Conservation (phyloP, 768 basidiomycete species). For the Paxillus ammoniavirescens region DNA sequence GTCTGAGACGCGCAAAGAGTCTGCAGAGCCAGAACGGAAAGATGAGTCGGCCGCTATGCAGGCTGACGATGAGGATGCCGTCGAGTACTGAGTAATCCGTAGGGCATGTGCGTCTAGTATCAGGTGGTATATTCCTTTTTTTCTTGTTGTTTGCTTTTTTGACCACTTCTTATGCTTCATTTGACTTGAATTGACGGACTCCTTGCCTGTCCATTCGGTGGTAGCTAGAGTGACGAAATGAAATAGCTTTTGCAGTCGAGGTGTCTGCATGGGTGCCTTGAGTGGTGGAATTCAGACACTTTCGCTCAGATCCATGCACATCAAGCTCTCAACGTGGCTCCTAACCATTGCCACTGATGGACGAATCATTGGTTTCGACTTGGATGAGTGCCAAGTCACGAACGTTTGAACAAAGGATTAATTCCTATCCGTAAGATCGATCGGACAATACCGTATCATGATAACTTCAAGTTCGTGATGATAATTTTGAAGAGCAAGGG, state of each 20-base stretch:
- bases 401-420: too few species aligned
- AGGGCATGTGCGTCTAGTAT: slow-evolving; percentile 30
- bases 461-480: too few species aligned
- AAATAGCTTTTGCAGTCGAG: not conserved
- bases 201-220: not conserved
- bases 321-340: too few species aligned
- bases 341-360: too few species aligned
- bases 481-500: too few species aligned
- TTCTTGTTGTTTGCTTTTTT: slow-evolving; percentile 13
- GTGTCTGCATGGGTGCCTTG: not conserved
- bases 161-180: slow-evolving; percentile 11
- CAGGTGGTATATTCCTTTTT: slow-evolving; percentile 17
- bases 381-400: not conserved
- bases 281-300: too few species aligned
- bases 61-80: slow-evolving; percentile 77
- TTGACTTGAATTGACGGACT: slow-evolving; percentile 7
- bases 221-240: not conserved
- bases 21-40: slow-evolving; percentile 45
- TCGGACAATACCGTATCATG: too few species aligned
- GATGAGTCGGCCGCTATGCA: slow-evolving; percentile 53
- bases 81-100: slow-evolving; percentile 57
- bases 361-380: too few species aligned
- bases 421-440: too few species aligned
- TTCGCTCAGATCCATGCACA: too few species aligned
- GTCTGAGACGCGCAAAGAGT: slow-evolving; percentile 34